These are phyloP conservation scores for Globisporangium cystogenes DNA, from an alignment of 352 stramenopile genomes.

Conservation along the genomic window DNA sequence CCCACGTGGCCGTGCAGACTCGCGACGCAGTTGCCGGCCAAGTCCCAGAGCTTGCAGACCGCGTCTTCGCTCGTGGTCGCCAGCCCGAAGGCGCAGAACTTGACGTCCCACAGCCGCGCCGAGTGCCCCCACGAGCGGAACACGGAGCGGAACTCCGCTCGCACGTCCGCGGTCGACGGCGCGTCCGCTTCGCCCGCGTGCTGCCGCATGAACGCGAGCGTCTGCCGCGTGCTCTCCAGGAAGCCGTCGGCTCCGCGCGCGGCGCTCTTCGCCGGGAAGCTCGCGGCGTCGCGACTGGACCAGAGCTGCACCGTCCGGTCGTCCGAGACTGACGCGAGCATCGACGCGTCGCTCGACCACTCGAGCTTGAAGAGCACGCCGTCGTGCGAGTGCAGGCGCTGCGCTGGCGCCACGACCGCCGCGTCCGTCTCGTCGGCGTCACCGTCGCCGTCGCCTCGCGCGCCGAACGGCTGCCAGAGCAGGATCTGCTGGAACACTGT, in stretches of 20 bases:
- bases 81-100: constrained; percentile 45
- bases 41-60: constrained; percentile 68
- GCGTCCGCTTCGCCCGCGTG: background rate
- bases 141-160: constrained; percentile 29
- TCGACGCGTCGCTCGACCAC: constrained; percentile 62
- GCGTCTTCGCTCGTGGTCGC: constrained; percentile 77
- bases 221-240: constrained; percentile 10
- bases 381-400: constrained; percentile 77
- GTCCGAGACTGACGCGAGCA: constrained; percentile 80
- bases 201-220: constrained; percentile 8
- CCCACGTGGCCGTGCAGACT: constrained; percentile 72
- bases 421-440: background rate
- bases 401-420: constrained; percentile 23
- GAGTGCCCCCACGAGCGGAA: constrained; percentile 81
- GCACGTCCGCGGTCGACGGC: constrained; percentile 8
- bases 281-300: constrained; percentile 27
- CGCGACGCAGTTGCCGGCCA: constrained; percentile 52
- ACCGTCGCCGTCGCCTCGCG: constrained; percentile 3
- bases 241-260: constrained; percentile 1
- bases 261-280: constrained; percentile 2
- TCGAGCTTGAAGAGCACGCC: constrained; percentile 82
- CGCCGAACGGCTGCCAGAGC: constrained; percentile 51
- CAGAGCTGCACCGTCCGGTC: constrained; percentile 83
- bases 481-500: constrained; percentile 87
- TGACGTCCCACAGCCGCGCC: constrained; percentile 83